These are phyloP conservation scores for Drechslera avenae DNA, from an alignment of 2,329 filamentous ascomycete species.

Conservation along the genomic window DNA sequence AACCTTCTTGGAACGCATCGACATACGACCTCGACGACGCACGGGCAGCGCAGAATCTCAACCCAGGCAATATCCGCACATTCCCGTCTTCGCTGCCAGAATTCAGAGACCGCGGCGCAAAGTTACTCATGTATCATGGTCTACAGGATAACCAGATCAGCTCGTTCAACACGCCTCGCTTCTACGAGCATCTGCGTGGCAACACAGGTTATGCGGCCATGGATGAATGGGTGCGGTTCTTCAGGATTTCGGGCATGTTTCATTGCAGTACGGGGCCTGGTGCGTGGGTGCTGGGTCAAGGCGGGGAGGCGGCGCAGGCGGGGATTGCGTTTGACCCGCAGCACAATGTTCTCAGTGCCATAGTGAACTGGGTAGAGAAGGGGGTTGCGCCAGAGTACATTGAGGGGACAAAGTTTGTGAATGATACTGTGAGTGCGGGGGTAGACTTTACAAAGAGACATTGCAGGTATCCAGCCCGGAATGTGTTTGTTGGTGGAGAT, in stretches of 20 bases:
- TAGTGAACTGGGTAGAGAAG: conserved; percentile 54
- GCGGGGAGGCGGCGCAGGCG: conserved; percentile 21
- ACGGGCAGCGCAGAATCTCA: conserved; percentile 40
- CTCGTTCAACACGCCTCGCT: conserved; percentile 50
- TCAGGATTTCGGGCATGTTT: conserved; percentile 58
- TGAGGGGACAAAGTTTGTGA: conserved; percentile 36
- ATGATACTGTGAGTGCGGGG: conserved; percentile 49
- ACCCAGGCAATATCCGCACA: conserved; percentile 46
- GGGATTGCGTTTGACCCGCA: conserved; percentile 23
- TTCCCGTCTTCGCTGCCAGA: conserved; percentile 41
- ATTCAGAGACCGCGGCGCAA: conserved; percentile 47
- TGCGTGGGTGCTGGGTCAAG: conserved; percentile 45
- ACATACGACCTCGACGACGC: conserved; percentile 20
- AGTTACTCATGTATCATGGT: conserved; percentile 55
- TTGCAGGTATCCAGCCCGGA: conserved; percentile 44
- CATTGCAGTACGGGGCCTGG: conserved; percentile 58
- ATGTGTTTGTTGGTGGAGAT: conserved; percentile 13
- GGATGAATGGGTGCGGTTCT: conserved; percentile 53
- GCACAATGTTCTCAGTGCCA: conserved; percentile 43
- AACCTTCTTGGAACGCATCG: conserved; percentile 40
- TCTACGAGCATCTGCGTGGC: conserved; percentile 51
- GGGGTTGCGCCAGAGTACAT: conserved; percentile 46
- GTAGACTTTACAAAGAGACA: conserved; percentile 55
- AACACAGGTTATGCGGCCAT: conserved; percentile 13
- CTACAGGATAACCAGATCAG: conserved; percentile 53